Evolutionary conservation across 257 asterid genomes (phyloP).

Genomic region (Solanum chilense): DNA sequence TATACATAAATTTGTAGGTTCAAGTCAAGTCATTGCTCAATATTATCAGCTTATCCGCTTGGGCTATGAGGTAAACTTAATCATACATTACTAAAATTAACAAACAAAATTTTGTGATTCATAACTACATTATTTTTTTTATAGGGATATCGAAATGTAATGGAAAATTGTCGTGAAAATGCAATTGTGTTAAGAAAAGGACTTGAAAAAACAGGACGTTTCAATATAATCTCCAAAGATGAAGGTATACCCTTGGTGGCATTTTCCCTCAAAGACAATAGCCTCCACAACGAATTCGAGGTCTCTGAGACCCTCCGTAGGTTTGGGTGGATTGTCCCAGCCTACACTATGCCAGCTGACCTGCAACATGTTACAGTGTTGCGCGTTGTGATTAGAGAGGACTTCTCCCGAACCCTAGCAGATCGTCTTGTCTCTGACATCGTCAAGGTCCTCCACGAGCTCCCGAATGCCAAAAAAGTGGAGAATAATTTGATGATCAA

Average conservation of each 20-base stretch:
- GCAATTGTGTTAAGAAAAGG: constrained; percentile 17
- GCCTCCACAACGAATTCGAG: constrained; percentile 14
- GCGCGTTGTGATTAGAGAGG: constrained; percentile 20
- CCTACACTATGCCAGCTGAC: constrained; percentile 26
- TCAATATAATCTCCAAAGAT: constrained; percentile 21
- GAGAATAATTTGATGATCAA: not conserved
- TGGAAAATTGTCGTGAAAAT: constrained; percentile 24
- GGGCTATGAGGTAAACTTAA: constrained; percentile 15
- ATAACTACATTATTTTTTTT: too few species aligned
- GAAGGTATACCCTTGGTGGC: constrained; percentile 27
- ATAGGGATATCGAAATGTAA: constrained; percentile 13
- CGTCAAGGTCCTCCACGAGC: constrained; percentile 9
- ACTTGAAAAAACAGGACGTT: constrained; percentile 16
- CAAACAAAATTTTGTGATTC: too few species aligned
- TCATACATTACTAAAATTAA: too few species aligned
- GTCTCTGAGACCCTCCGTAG: constrained; percentile 15
- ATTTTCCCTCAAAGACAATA: constrained; percentile 22
- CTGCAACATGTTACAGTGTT: constrained; percentile 20
- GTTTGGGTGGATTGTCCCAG: constrained; percentile 24
- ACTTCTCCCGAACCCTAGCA: constrained; percentile 15
- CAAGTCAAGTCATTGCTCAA: constrained; percentile 33
- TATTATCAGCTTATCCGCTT: constrained; percentile 26
- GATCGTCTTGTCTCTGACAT: constrained; percentile 17
- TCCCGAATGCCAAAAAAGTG: constrained; percentile 4
- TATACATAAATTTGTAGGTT: not conserved